Conservation (phyloP, 371 early-diverging fungal genomes). For the Sporodiniella umbellata region DNA sequence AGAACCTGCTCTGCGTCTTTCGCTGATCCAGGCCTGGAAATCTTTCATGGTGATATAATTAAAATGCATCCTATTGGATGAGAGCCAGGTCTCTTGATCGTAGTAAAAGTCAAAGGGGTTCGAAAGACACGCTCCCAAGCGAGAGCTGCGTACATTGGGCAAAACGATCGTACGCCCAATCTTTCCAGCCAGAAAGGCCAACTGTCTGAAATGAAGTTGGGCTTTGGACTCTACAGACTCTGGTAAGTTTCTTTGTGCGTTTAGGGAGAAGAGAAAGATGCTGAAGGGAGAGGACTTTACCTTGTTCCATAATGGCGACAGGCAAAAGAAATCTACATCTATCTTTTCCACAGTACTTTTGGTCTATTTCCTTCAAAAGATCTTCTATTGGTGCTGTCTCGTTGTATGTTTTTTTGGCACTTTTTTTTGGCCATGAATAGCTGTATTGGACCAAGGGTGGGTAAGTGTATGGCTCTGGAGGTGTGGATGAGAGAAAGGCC, state of each 20-base stretch:
- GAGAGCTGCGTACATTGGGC: slow-evolving; percentile 30
- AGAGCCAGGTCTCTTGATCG: slow-evolving; percentile 15
- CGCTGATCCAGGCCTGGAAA: slow-evolving; percentile 25
- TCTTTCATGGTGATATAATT: slow-evolving; percentile 29
- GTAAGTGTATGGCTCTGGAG: slow-evolving; percentile 4
- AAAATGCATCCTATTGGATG: slow-evolving; percentile 15
- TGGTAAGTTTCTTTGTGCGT: not conserved
- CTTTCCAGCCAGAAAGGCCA: slow-evolving; percentile 28
- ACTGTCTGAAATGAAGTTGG: slow-evolving; percentile 35
- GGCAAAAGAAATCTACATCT: slow-evolving; percentile 32
- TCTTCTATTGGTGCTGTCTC: not conserved
- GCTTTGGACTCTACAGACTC: slow-evolving; percentile 35
- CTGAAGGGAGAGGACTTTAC: too few species aligned
- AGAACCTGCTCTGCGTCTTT: slow-evolving; percentile 6
- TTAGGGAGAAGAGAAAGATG: not conserved
- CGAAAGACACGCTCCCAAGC: slow-evolving; percentile 25
- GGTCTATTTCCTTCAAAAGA: slow-evolving; percentile 23
- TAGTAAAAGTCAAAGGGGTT: slow-evolving; percentile 31
- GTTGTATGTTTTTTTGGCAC: not conserved
- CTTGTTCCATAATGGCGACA: slow-evolving; percentile 38
- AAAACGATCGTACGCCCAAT: slow-evolving; percentile 30
- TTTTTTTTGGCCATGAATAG: slow-evolving; percentile 9
- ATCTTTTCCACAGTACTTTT: slow-evolving; percentile 27
- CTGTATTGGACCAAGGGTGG: slow-evolving; percentile 20
- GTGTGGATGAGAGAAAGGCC: not conserved